Conservation (phyloP, 352 stramenopile species). For the Stephanocyclus meneghinianus region DNA sequence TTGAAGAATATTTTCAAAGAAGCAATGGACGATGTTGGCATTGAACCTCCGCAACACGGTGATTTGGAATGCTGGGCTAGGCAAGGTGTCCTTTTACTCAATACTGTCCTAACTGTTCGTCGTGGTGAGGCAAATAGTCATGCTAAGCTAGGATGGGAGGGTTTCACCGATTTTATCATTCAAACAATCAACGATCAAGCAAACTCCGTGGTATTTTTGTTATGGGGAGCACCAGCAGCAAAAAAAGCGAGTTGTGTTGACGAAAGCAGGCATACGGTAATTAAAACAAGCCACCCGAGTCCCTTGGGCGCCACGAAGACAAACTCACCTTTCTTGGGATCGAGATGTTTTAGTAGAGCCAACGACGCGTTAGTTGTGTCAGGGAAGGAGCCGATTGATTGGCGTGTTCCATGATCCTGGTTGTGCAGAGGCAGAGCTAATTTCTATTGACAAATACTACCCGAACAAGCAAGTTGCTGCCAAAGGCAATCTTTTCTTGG, state of each 20-base stretch:
- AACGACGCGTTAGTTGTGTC: slow-evolving; percentile 71
- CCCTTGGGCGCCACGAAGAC: slow-evolving; percentile 41
- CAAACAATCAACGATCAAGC: slow-evolving; percentile 47
- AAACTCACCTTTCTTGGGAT: slow-evolving; percentile 92
- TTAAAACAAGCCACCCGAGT: slow-evolving; percentile 80
- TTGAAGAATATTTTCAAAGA: slow-evolving; percentile 99
- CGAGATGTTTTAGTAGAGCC: slow-evolving; percentile 83
- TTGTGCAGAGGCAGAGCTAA: too few relatives aligned
- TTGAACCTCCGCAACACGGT: slow-evolving; percentile 85
- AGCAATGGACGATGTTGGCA: slow-evolving; percentile 67
- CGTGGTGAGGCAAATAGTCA: slow-evolving; percentile 91
- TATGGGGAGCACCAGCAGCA: slow-evolving; percentile 97
- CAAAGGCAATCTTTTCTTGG: too few relatives aligned
- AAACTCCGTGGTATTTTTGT: slow-evolving; percentile 93
- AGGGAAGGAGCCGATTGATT: slow-evolving; percentile 71
- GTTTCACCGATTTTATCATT: slow-evolving; percentile 92
- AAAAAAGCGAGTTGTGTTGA: slow-evolving; percentile 66
- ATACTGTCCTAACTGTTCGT: slow-evolving; percentile 95
- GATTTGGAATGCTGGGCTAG: slow-evolving; percentile 90
- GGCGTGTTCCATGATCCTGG: slow-evolving; percentile 30
- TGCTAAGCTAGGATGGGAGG: slow-evolving; percentile 94
- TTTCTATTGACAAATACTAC: too few relatives aligned
- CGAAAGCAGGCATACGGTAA: slow-evolving; percentile 57
- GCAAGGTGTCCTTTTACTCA: slow-evolving; percentile 97
- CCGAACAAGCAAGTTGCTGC: too few relatives aligned